Percentiles rank a stretch among this genome's conserved stretches.
phyloP scores from a whole-genome alignment of 2,329 filamentous ascomycete species.

The Aspergillus arachidicola region DNA sequence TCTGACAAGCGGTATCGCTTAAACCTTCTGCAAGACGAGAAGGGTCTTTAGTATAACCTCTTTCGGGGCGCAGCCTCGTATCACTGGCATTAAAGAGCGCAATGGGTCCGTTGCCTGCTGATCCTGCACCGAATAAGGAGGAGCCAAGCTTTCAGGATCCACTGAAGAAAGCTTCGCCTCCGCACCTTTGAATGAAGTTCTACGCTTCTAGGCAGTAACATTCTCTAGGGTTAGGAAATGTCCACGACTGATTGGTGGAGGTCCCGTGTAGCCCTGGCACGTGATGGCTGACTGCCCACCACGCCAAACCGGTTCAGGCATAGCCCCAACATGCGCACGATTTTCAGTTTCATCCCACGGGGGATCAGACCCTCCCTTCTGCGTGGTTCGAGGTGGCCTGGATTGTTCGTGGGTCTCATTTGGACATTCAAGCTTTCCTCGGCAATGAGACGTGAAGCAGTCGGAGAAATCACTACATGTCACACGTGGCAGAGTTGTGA shows the following conservation, averaged over 20 bases:
- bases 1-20: neutral
- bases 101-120: neutral
- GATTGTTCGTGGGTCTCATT: too few relatives aligned
- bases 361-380: too few relatives aligned
- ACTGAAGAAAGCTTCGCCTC: neutral
- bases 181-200: neutral
- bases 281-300: neutral
- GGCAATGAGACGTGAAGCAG: too few relatives aligned
- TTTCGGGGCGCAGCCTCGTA: neutral
- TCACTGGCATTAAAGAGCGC: neutral
- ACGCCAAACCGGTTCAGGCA: neutral
- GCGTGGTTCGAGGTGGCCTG: too few relatives aligned
- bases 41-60: neutral
- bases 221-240: neutral
- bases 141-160: neutral
- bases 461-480: too few relatives aligned
- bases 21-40: neutral
- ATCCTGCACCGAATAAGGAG: neutral
- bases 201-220: neutral
- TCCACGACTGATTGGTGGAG: neutral
- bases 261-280: neutral
- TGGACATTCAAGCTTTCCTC: too few relatives aligned
- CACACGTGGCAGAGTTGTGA: too few relatives aligned
- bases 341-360: too few relatives aligned
- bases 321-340: too few relatives aligned